Base-by-base conservation (phyloP, 2,329 filamentous ascomycete species). In the Colletotrichum abscissum region DNA sequence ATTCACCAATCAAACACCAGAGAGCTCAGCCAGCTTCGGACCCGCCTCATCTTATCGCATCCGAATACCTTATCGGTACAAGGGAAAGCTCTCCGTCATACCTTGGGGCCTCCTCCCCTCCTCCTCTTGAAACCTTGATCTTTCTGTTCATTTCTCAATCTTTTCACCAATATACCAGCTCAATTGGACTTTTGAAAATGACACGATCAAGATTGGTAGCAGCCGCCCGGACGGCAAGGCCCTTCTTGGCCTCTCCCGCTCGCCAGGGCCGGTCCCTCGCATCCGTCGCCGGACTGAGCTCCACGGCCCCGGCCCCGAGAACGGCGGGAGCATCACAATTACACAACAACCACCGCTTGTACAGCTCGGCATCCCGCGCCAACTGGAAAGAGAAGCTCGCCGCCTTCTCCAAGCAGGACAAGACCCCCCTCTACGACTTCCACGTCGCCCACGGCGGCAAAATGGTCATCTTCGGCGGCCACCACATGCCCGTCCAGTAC, bases 381-480 rank as follows among this genome's bases (percentile, higher is more conserved):
- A 68, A 72, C 54, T 75, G 74, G 74, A 74, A 69, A n/a, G 66
- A 75, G 38, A 69, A 70, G 67, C 63, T 75, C 28, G 76, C 78
- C 30, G 75, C 77, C 38, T 74, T 78, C 19, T 76, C 75, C 7
- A 79, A 81, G 24, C 85, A 89, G 75, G 86, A 82, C 78, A 92
- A 88, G 84, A 97, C 94, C 3, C 91, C 92, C 33, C 87, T 98
- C 26, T 93, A 96, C 82, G 92, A 95, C 78, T 86, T 97, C 26
- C 94, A 97, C 82, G 79, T 95, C 75, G 88, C 90, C 72, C 87
- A 94, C 80, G 94, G 94, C 77, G 97, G 90, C 77, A 98, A 97
- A 86, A 97, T 98, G 91, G 96, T 98, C 63, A 94, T 95, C n/a
- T 99, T 98, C 84, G 96, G 94, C 75, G 95, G 95, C 77, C 98